phyloP scores from a whole-genome alignment of 1,139 yeast species.

The Arxiozyma heterogenica region DNA sequence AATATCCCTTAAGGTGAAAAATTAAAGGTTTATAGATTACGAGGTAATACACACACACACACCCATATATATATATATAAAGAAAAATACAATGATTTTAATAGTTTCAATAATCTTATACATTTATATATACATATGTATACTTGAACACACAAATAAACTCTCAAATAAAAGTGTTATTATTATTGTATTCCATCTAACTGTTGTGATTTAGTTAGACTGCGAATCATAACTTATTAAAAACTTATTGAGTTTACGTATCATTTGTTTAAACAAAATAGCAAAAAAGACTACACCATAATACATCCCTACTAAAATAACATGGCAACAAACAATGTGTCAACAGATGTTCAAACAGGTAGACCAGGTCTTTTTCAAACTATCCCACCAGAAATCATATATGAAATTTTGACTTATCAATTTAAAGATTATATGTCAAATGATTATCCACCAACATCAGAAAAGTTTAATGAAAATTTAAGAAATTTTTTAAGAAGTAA shows the following conservation, averaged over 20 bases:
- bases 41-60: too few species aligned
- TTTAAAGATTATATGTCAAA: conserved; percentile 33
- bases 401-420: conserved; percentile 33
- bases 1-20: too few species aligned
- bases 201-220: not conserved
- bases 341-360: not conserved
- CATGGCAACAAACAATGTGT: not conserved
- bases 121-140: not conserved
- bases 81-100: too few species aligned
- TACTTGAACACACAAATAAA: not conserved
- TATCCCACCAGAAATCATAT: conserved; percentile 33
- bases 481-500: conserved; percentile 32
- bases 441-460: conserved; percentile 33
- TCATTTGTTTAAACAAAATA: not conserved
- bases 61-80: too few species aligned
- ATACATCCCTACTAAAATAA: not conserved
- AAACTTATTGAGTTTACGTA: not conserved
- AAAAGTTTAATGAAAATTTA: conserved; percentile 30
- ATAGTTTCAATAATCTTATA: too few species aligned
- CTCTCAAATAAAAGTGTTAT: not conserved
- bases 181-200: not conserved
- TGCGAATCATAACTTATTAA: too few species aligned
- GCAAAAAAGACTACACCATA: not conserved
- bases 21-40: too few species aligned
- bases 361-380: not conserved